A percentile compares a stretch with the other conserved stretches of the same genome.
Evolutionary conservation across 306 rosid species (phyloP).

Genomic region (Erythrophleum fordii): DNA sequence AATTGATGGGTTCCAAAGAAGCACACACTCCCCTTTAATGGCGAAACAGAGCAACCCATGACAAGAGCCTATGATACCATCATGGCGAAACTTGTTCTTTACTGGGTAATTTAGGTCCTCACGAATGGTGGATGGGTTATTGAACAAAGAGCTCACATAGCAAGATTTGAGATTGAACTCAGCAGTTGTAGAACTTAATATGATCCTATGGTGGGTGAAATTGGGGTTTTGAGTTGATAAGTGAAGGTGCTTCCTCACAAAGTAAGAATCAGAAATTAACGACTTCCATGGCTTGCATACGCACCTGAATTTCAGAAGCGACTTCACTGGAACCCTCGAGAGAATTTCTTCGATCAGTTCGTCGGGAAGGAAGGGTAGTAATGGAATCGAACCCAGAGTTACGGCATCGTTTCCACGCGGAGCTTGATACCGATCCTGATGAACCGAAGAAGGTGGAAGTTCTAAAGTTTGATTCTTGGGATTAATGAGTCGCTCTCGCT

Average conservation of each 20-base stretch:
- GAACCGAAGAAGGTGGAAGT: neutral
- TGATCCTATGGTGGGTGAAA: constrained; percentile 3
- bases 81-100: constrained; percentile 21
- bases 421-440: neutral
- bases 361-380: constrained; percentile 19
- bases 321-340: constrained; percentile 31
- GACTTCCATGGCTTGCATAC: constrained; percentile 35
- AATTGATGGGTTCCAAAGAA: constrained; percentile 13
- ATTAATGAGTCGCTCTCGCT: constrained; percentile 32
- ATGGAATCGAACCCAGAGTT: neutral
- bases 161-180: constrained; percentile 21
- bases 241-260: constrained; percentile 27
- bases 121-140: neutral
- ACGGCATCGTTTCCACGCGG: neutral
- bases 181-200: neutral
- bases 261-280: constrained; percentile 31
- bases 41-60: constrained; percentile 24
- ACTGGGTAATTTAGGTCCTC: constrained; percentile 21
- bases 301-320: constrained; percentile 42
- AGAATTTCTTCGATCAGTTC: constrained; percentile 37
- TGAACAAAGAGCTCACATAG: neutral
- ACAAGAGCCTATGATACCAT: constrained; percentile 24
- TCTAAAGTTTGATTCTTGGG: neutral
- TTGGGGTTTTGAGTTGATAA: neutral
- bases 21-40: constrained; percentile 20